A percentile compares a stretch with the other conserved stretches of the same genome.
These are phyloP conservation scores for Sporobolomyces roseus DNA, from an alignment of 768 basidiomycete species.

Conservation along the genomic window DNA sequence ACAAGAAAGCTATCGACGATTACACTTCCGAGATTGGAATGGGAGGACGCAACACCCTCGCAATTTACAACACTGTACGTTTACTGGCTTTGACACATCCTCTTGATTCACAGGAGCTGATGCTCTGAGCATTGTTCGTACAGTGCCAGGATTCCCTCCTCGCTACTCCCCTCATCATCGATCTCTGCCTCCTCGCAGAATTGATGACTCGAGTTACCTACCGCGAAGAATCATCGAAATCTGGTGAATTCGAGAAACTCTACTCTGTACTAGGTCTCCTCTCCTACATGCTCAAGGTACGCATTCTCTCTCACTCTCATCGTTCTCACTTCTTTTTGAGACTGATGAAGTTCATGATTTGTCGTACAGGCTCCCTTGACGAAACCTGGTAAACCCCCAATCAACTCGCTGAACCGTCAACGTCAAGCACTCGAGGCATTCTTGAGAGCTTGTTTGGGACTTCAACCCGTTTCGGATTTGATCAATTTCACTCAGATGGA, in stretches of 20 bases:
- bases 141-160: conserved; percentile 88
- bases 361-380: conserved; percentile 44
- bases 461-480: conserved; percentile 61
- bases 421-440: conserved; percentile 67
- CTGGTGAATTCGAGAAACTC: conserved; percentile 68
- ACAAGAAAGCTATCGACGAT: conserved; percentile 98
- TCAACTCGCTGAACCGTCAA: conserved; percentile 93
- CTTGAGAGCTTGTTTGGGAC: conserved; percentile 43
- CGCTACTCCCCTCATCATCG: conserved; percentile 92
- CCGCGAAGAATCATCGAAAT: conserved; percentile 53
- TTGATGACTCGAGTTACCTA: conserved; percentile 89
- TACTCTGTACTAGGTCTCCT: conserved; percentile 89
- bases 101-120: neutral
- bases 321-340: neutral
- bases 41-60: conserved; percentile 87
- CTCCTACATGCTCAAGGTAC: conserved; percentile 96
- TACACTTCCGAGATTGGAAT: conserved; percentile 98
- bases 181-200: conserved; percentile 87
- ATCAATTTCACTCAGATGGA: conserved; percentile 50
- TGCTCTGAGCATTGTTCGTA: conserved; percentile 8
- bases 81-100: conserved; percentile 51
- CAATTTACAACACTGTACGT: conserved; percentile 46
- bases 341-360: neutral
- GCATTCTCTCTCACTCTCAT: neutral
- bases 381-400: conserved; percentile 71